Evolutionary conservation across 768 basidiomycete species (phyloP), one percentile per base, ranked within the genome.

Genomic region (Pleurotus tuoliensis): DNA sequence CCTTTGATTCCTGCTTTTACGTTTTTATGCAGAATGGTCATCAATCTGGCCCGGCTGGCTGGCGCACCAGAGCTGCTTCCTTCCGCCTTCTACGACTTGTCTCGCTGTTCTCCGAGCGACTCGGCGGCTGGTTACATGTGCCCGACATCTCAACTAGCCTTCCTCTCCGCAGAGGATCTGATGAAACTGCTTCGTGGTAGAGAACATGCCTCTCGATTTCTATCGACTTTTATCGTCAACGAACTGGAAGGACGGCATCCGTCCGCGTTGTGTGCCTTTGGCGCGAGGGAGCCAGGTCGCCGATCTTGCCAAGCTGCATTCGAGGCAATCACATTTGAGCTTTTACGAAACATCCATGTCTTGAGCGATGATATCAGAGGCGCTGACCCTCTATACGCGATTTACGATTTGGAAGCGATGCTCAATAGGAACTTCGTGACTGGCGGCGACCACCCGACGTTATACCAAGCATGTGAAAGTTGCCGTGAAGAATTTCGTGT

Each of bases 21-120:
- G 16, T 18, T 38, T 55, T 41, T 39, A 39, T 22, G 30, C 51
- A 90, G 88, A 61, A 69, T 82, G 34, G 73, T 90, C 56, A 88
- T 91, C 62, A 84, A 84, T 47, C 70, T 90, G 3, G 87, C 86
- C 18, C 77, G 82, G 56, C 78, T 80, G 55, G 77, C 79, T 24
- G 69, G 80, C 41, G 76, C 82, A 0, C 73, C 72, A 0, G 79
- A 83, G 61, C 79, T 91, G 34, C 74, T 90, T 3, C 87, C 88
- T 4, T 79, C 89, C 25, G 88, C 88, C 4, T 88, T 89, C 70
- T 92, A 92, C 67, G 90, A 91, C 67, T 79, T 92, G 41, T 90
- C 86, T 18, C 86, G 90, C 40, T 82, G 72, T 62, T 71, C 80
- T 27, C 82, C 86, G 1, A 88, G 83, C 63, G 81, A 82, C 48